These are phyloP conservation scores for Leptodontidium sp. DNA, from an alignment of 2,329 filamentous ascomycete species.

Conservation along the genomic window DNA sequence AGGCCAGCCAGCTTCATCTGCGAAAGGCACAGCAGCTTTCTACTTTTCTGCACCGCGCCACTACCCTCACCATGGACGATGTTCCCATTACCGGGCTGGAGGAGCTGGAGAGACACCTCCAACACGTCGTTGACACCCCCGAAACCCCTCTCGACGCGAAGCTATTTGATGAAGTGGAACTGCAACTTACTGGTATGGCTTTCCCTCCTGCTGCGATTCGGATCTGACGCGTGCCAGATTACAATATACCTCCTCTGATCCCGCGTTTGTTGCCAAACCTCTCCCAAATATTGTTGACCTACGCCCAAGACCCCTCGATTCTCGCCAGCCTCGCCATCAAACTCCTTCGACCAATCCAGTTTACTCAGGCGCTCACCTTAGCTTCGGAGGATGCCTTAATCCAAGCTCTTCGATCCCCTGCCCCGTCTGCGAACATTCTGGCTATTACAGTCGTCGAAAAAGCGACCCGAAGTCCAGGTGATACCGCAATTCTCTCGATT, in stretches of 20 bases:
- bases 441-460: slow-evolving; percentile 65
- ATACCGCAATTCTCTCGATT: slow-evolving; percentile 59
- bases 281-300: slow-evolving; percentile 60
- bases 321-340: slow-evolving; percentile 63
- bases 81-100: slow-evolving; percentile 60
- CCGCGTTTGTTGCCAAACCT: slow-evolving; percentile 62
- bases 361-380: slow-evolving; percentile 59
- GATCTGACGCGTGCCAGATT: slow-evolving; percentile 50
- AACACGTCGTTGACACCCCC: slow-evolving; percentile 56
- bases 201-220: neutral
- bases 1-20: neutral
- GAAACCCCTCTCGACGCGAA: slow-evolving; percentile 54
- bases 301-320: slow-evolving; percentile 58
- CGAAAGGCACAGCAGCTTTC: neutral
- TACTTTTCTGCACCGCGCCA: neutral
- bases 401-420: slow-evolving; percentile 60
- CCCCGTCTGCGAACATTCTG: slow-evolving; percentile 64
- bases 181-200: slow-evolving; percentile 62
- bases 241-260: slow-evolving; percentile 61
- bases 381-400: slow-evolving; percentile 60
- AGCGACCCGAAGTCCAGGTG: slow-evolving; percentile 56
- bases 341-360: slow-evolving; percentile 61
- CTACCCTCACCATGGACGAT: slow-evolving; percentile 46
- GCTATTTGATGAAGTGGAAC: slow-evolving; percentile 66
- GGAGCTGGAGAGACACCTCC: slow-evolving; percentile 63